Percentiles rank a stretch among this genome's conserved stretches.
phyloP scores from a whole-genome alignment of 306 rosid genomes.

The Sophora flavescens region DNA sequence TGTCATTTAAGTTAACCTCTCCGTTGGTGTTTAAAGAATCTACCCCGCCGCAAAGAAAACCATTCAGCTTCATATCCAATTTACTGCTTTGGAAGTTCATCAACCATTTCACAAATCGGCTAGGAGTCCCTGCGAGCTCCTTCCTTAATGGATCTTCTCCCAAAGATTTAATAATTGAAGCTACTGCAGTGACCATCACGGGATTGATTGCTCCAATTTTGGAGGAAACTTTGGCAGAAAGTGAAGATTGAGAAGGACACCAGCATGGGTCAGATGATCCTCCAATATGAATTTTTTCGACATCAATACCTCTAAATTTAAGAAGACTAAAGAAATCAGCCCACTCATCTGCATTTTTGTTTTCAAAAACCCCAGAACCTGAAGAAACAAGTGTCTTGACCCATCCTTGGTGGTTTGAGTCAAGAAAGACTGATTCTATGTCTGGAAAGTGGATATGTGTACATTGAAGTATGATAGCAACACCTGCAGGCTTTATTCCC shows the following conservation, averaged over 20 bases:
- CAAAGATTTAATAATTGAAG: constrained; percentile 78
- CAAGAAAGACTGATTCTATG: constrained; percentile 68
- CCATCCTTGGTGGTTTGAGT: constrained; percentile 74
- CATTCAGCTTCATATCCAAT: constrained; percentile 74
- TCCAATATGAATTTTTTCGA: constrained; percentile 50
- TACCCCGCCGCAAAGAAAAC: constrained; percentile 53
- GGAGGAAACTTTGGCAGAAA: constrained; percentile 59
- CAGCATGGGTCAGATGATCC: constrained; percentile 57
- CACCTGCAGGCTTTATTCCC: constrained; percentile 90
- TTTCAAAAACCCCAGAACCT: constrained; percentile 82
- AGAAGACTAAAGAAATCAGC: constrained; percentile 76
- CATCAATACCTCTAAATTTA: constrained; percentile 67
- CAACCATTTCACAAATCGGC: constrained; percentile 81
- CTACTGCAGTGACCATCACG: constrained; percentile 68
- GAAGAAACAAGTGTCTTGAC: constrained; percentile 67
- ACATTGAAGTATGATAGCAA: constrained; percentile 77
- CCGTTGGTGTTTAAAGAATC: constrained; percentile 46
- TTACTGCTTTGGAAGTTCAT: constrained; percentile 73
- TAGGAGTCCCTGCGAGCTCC: constrained; percentile 86
- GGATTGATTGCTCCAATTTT: constrained; percentile 54
- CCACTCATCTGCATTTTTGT: constrained; percentile 68
- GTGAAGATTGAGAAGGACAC: constrained; percentile 76
- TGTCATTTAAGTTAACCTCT: constrained; percentile 47
- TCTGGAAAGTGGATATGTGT: constrained; percentile 75
- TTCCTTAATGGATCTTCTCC: constrained; percentile 92